Evolutionary conservation across 352 stramenopile genomes (phyloP), one percentile per base, ranked within the genome.

Genomic region (Nothophytophthora sp.): DNA sequence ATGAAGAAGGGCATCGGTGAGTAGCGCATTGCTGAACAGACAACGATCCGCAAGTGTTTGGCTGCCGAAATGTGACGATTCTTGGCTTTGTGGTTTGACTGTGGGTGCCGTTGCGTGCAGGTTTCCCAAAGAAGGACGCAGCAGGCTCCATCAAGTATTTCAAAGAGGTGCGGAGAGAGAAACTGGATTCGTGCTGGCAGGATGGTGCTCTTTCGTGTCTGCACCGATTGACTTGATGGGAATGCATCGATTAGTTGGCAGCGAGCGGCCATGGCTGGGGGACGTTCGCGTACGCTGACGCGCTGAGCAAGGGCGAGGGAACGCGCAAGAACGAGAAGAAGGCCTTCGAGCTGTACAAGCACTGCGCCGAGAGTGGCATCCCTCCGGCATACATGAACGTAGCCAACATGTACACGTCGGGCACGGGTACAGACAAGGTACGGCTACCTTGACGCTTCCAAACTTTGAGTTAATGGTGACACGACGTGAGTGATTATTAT

Each of bases 371-470:
- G 47, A 55, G 36, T 18, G 67, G 70, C 35, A 69, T 95, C 24
- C 81, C 81, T 5, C 81, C 82, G 4, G 81, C 85, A 5, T 92
- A 78, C 67, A 74, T 91, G 48, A 91, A 92, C 32, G 76, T 95
- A 29, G 73, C 81, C 54, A 92, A 88, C 51, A 91, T 95, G 81
- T 95, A 92, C 52, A 72, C 62, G 8, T 69, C 63, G 7, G 84
- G 84, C 25, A 85, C 60, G 10, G 84, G 81, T 11, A 81, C 81
- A 4, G 32, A 67, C n/a, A 95, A 94, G 66, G 83, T 91, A 55
- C 35, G 19, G 23, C 11, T 19, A 10, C 13, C n/a, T 28, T 25
- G n/a, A 2, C n/a, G 7, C n/a, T 20, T 52, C 30, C 2, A 28
- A 18, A 18, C 22, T 7, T 16, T 25, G 6, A 41, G 12, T 4